Evolutionary conservation across 768 basidiomycete species (phyloP).

Genomic region (Dentipellis sp.): DNA sequence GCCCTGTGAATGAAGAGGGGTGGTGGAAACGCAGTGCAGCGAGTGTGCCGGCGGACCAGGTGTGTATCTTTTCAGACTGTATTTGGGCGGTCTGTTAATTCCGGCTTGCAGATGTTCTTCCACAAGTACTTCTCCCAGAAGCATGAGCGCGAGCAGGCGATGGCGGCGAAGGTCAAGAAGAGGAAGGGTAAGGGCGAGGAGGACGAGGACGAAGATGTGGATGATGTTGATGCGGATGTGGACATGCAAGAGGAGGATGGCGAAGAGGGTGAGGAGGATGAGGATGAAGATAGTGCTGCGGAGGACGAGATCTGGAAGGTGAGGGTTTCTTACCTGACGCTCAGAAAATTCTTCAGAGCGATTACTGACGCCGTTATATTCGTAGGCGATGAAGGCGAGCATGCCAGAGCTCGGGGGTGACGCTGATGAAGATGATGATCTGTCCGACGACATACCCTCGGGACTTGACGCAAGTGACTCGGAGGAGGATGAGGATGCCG

Average conservation of each 20-base stretch:
- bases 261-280: constrained; percentile 17
- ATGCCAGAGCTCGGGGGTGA: constrained; percentile 48
- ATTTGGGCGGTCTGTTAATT: background rate
- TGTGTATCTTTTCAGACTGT: constrained; percentile 22
- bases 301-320: constrained; percentile 85
- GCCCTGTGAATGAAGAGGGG: constrained; percentile 59
- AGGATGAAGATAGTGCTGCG: constrained; percentile 14
- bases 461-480: constrained; percentile 20
- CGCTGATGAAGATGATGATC: constrained; percentile 22
- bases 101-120: constrained; percentile 63
- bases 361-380: background rate
- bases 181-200: constrained; percentile 32
- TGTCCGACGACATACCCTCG: constrained; percentile 13
- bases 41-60: constrained; percentile 84
- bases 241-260: constrained; percentile 26
- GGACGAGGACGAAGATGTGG: constrained; percentile 25
- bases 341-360: constrained; percentile 1
- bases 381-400: constrained; percentile 81
- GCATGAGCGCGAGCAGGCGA: constrained; percentile 42
- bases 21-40: constrained; percentile 64
- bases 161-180: constrained; percentile 36
- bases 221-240: constrained; percentile 19
- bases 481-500: constrained; percentile 11
- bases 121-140: constrained; percentile 81
- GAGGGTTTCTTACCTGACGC: constrained; percentile 8